phyloP scores from a whole-genome alignment of 2,329 filamentous ascomycete genomes.

The Aspergillus thermomutatus region DNA sequence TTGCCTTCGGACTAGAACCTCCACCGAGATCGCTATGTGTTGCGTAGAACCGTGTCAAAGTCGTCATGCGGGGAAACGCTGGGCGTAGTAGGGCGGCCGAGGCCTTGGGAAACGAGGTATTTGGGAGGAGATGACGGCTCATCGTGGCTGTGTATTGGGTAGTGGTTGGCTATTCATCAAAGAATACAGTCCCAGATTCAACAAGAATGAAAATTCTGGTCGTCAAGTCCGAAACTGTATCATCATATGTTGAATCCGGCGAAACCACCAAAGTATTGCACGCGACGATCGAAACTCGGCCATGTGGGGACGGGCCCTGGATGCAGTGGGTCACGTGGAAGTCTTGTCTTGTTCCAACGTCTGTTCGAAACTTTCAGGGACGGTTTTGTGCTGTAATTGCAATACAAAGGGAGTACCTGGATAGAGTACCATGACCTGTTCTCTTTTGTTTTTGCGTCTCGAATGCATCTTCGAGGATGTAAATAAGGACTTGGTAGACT shows the following conservation, averaged over 20 bases:
- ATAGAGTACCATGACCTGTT: neutral
- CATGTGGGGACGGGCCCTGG: slow-evolving; percentile 12
- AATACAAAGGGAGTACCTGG: slow-evolving; percentile 5
- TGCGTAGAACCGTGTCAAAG: slow-evolving; percentile 52
- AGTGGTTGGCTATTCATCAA: neutral
- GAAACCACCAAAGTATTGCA: neutral
- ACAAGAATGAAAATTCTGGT: no score
- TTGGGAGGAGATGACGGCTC: slow-evolving; percentile 17
- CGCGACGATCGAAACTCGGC: neutral
- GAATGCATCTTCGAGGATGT: neutral
- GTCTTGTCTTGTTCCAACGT: neutral
- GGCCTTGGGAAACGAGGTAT: slow-evolving; percentile 15
- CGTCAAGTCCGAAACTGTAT: neutral
- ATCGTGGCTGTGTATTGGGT: slow-evolving; percentile 2
- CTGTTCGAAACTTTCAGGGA: slow-evolving; percentile 15
- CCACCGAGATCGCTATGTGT: slow-evolving; percentile 51
- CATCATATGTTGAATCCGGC: neutral
- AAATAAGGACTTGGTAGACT: neutral
- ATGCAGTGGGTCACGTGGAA: slow-evolving; percentile 18
- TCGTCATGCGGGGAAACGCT: slow-evolving; percentile 32
- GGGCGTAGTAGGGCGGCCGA: slow-evolving; percentile 26
- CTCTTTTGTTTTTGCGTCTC: neutral
- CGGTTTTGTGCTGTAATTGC: slow-evolving; percentile 11
- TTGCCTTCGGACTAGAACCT: slow-evolving; percentile 40
- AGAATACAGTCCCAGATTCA: neutral